Evolutionary conservation across 257 asterid genomes (phyloP).

Genomic region (Rehmannia glutinosa): DNA sequence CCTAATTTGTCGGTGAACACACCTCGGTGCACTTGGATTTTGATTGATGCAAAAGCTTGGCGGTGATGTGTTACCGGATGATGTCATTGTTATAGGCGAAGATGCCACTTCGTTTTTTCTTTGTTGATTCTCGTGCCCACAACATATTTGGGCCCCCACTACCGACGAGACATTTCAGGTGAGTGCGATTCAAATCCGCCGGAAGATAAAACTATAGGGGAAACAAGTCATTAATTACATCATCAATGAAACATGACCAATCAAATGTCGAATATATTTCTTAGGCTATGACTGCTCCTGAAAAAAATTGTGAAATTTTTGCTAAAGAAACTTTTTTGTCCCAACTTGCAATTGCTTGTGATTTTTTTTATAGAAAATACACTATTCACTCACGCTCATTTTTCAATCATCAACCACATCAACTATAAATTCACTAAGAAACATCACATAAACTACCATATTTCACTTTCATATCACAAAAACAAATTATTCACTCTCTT

Average conservation of each 20-base stretch:
- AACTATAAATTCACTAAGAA: too few relatives aligned
- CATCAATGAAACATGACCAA: not conserved
- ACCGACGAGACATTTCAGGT: constrained; percentile 23
- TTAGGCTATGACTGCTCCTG: too few relatives aligned
- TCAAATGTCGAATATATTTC: not conserved
- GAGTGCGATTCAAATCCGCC: constrained; percentile 30
- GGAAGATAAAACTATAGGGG: constrained; percentile 34
- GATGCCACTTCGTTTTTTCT: constrained; percentile 32
- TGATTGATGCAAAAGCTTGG: constrained; percentile 29
- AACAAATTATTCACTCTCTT: too few relatives aligned
- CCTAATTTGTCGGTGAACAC: constrained; percentile 87
- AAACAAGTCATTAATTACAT: not conserved
- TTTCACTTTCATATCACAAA: too few relatives aligned
- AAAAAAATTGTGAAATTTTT: too few relatives aligned
- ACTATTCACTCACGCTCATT: too few relatives aligned
- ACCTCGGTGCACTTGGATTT: constrained; percentile 46
- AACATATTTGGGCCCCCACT: constrained; percentile 18
- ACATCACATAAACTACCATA: too few relatives aligned
- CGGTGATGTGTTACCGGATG: constrained; percentile 33
- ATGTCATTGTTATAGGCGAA: constrained; percentile 31
- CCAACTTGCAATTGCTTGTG: too few relatives aligned
- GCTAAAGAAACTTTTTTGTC: too few relatives aligned
- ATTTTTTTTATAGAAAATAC: too few relatives aligned
- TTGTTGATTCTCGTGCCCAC: constrained; percentile 30
- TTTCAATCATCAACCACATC: too few relatives aligned